Evolutionary conservation across 345 rosid species (phyloP).

Genomic region (Angophora floribunda): DNA sequence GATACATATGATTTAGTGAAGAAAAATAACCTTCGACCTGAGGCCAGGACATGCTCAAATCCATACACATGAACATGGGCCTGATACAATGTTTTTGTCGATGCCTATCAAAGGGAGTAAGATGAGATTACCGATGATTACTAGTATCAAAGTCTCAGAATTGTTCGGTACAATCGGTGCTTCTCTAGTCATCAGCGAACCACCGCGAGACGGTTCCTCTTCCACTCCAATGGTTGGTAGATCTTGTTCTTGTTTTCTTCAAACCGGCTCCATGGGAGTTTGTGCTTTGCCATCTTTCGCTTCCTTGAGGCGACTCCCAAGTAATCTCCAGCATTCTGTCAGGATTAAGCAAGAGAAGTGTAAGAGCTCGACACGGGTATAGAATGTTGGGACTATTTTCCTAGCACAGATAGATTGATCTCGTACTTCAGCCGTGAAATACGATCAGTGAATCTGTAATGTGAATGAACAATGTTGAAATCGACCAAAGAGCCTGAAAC

Average conservation of each 20-base stretch:
- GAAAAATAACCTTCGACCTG: neutral
- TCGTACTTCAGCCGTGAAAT: neutral
- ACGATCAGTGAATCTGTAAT: neutral
- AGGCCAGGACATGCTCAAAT: neutral
- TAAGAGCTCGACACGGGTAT: neutral
- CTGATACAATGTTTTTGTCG: neutral
- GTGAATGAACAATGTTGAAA: neutral
- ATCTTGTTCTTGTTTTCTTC: constrained; percentile 7
- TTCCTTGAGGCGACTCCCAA: constrained; percentile 34
- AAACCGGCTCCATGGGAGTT: constrained; percentile 24
- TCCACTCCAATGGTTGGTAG: constrained; percentile 23
- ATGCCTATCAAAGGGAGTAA: neutral
- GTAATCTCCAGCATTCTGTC: constrained; percentile 25
- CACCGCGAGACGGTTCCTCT: constrained; percentile 33
- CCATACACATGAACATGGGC: neutral
- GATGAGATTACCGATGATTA: neutral
- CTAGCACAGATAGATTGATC: neutral
- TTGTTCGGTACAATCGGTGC: neutral
- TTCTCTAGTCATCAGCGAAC: constrained; percentile 2
- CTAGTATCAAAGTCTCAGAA: neutral
- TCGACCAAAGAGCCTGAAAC: neutral
- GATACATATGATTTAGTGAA: neutral
- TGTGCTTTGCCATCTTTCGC: constrained; percentile 38
- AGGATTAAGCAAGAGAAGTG: neutral
- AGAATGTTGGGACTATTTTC: neutral